Percentiles rank a stretch among this genome's conserved stretches.
phyloP scores from a whole-genome alignment of 305 asterid genomes.

The Andrographis paniculata region DNA sequence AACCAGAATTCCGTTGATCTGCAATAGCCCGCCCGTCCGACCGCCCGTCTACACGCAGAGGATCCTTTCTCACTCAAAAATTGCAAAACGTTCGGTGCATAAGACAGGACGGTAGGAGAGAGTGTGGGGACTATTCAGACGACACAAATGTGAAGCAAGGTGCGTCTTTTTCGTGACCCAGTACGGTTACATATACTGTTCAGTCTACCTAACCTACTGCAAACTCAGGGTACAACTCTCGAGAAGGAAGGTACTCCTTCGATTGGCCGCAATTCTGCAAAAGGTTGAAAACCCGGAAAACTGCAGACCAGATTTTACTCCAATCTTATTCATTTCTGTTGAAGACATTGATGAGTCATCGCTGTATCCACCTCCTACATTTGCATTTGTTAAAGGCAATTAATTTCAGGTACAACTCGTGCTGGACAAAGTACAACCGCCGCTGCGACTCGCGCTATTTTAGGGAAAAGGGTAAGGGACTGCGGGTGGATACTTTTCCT shows the following conservation, averaged over 20 bases:
- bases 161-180: conserved; percentile 26
- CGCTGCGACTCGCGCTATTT: not conserved
- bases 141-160: conserved; percentile 19
- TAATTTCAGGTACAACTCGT: not conserved
- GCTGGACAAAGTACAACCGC: not conserved
- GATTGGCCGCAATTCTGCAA: conserved; percentile 14
- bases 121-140: conserved; percentile 38
- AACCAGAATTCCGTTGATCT: too few species aligned
- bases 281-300: not conserved
- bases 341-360: too few species aligned
- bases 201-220: too few species aligned
- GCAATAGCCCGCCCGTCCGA: too few species aligned
- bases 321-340: too few species aligned
- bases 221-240: conserved; percentile 19
- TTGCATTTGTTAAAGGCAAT: not conserved
- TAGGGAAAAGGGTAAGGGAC: not conserved
- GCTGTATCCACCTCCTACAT: too few species aligned
- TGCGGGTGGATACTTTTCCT: conserved; percentile 6
- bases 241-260: conserved; percentile 17
- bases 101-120: conserved; percentile 23
- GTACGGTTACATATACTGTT: too few species aligned
- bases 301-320: too few species aligned
- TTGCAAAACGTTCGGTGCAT: conserved; percentile 18
- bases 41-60: too few species aligned
- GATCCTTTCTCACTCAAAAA: not conserved